These are phyloP conservation scores for Phytopythium sindhum DNA, from an alignment of 352 stramenopile genomes.

Conservation along the genomic window DNA sequence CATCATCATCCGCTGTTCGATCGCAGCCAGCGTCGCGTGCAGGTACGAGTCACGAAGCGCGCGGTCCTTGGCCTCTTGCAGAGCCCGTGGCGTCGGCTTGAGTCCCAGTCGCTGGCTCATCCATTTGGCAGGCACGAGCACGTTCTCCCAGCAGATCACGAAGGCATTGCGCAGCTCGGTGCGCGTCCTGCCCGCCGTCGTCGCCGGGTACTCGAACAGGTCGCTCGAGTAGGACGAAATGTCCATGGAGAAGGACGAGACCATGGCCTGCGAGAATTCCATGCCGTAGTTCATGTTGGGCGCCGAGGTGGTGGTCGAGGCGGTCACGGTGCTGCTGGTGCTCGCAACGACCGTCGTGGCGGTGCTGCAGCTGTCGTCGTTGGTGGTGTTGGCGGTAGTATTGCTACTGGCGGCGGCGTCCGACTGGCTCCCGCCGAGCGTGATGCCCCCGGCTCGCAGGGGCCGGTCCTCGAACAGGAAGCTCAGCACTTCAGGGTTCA, in stretches of 20 bases:
- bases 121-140: constrained; percentile 58
- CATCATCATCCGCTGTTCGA: constrained; percentile 55
- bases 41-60: constrained; percentile 41
- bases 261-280: constrained; percentile 45
- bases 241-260: constrained; percentile 66
- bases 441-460: not conserved
- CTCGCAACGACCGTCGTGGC: constrained; percentile 8
- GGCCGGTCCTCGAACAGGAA: constrained; percentile 23
- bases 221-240: constrained; percentile 50
- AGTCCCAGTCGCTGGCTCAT: constrained; percentile 52
- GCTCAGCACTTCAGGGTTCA: constrained; percentile 29
- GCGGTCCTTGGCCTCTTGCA: constrained; percentile 49
- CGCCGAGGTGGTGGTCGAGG: not conserved
- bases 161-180: constrained; percentile 45
- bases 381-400: not conserved
- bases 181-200: constrained; percentile 13
- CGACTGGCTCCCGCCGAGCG: not conserved
- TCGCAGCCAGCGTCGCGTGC: constrained; percentile 41
- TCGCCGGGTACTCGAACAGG: constrained; percentile 47
- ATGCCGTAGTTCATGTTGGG: constrained; percentile 19
- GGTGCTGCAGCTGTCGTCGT: not conserved
- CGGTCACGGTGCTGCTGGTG: not conserved
- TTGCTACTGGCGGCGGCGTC: not conserved
- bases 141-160: constrained; percentile 69
- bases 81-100: constrained; percentile 28